phyloP scores from a whole-genome alignment of 164 flowering plant species.

The Berberis vulgaris region DNA sequence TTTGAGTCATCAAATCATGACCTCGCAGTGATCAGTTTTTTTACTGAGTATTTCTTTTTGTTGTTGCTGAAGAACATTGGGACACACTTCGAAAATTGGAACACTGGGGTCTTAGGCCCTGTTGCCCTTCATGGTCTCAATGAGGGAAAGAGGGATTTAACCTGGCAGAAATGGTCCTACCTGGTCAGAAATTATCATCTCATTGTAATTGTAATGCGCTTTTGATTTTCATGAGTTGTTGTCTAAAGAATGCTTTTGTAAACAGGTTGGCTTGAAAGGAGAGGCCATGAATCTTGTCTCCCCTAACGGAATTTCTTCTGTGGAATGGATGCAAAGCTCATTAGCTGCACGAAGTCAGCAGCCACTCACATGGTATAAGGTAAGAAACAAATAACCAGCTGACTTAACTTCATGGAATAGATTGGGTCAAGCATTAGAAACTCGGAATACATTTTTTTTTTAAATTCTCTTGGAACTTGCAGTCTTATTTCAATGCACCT shows the following conservation, averaged over 20 bases:
- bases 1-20: too few species aligned
- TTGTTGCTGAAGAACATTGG: constrained; percentile 62
- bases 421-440: not conserved
- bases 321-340: constrained; percentile 59
- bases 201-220: not conserved
- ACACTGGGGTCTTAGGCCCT: constrained; percentile 73
- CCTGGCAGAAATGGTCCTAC: constrained; percentile 88
- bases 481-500: constrained; percentile 88
- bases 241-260: not conserved
- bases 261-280: constrained; percentile 83
- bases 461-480: constrained; percentile 12
- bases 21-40: not conserved
- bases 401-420: not conserved
- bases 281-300: constrained; percentile 68
- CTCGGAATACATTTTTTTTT: not conserved
- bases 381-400: constrained; percentile 13
- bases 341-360: constrained; percentile 37
- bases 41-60: constrained; percentile 4
- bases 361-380: constrained; percentile 90
- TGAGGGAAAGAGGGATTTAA: constrained; percentile 58
- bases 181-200: constrained; percentile 36
- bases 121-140: constrained; percentile 64
- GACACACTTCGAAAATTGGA: constrained; percentile 69
- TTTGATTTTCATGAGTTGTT: not conserved
- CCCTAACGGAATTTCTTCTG: constrained; percentile 43